Percentiles rank a stretch among this genome's conserved stretches.
Conservation (phyloP, 768 basidiomycete genomes). For the Rubroboletus satanas region DNA sequence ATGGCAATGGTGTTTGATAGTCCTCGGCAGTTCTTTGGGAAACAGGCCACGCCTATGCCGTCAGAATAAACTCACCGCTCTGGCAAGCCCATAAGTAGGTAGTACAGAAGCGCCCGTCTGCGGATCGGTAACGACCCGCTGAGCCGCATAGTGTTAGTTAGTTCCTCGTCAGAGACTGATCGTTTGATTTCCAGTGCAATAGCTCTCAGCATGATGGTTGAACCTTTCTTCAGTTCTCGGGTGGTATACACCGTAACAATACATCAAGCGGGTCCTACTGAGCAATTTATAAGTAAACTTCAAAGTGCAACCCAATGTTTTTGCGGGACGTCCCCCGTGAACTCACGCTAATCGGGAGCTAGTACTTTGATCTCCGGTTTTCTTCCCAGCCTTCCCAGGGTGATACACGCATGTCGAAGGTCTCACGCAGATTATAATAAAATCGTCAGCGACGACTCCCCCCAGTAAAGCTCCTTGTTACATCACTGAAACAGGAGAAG, state of each 20-base stretch:
- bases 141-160: neutral
- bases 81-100: neutral
- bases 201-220: neutral
- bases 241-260: neutral
- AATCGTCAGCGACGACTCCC: neutral
- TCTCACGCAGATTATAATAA: too few species aligned
- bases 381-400: too few species aligned
- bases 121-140: neutral
- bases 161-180: neutral
- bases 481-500: too few species aligned
- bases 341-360: too few species aligned
- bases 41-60: neutral
- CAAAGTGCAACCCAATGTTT: too few species aligned
- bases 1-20: neutral
- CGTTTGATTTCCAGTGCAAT: neutral
- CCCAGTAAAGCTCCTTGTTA: neutral
- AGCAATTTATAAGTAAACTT: too few species aligned
- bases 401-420: too few species aligned
- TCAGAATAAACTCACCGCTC: neutral
- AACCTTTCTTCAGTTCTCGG: neutral
- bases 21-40: neutral
- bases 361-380: too few species aligned
- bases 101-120: neutral
- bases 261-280: neutral
- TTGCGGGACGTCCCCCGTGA: too few species aligned